Percentiles rank a stretch among this genome's conserved stretches.
Conservation (phyloP, 495 filamentous ascomycete genomes). For the Chaetomium cochliodes region DNA sequence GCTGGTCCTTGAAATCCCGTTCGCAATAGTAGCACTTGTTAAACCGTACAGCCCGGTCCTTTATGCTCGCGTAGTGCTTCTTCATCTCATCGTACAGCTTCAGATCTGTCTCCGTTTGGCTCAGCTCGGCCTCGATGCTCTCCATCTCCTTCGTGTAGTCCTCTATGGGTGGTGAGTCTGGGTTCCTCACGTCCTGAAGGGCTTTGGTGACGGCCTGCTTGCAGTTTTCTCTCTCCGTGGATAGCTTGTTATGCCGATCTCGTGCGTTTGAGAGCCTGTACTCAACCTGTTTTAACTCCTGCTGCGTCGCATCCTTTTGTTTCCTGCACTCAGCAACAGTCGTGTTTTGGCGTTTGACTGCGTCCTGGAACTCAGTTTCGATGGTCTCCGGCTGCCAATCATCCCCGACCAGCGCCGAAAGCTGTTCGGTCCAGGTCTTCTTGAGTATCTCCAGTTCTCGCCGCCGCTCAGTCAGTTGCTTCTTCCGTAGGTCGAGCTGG, state of each 20-base stretch:
- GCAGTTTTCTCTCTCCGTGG: constrained; percentile 61
- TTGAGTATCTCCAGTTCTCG: constrained; percentile 73
- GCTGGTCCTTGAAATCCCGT: constrained; percentile 59
- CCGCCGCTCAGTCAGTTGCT: constrained; percentile 68
- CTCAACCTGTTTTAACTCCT: constrained; percentile 75
- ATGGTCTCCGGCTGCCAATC: constrained; percentile 69
- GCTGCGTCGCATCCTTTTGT: constrained; percentile 64
- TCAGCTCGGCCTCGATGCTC: constrained; percentile 56
- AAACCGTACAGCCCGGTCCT: constrained; percentile 56
- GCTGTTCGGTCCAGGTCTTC: constrained; percentile 66
- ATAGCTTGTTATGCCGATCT: constrained; percentile 60
- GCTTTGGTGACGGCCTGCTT: constrained; percentile 47
- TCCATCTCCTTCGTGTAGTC: constrained; percentile 45
- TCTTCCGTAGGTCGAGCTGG: constrained; percentile 71
- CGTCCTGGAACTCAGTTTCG: constrained; percentile 68
- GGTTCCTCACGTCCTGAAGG: constrained; percentile 38
- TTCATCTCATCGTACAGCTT: constrained; percentile 60
- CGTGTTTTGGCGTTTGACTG: constrained; percentile 55
- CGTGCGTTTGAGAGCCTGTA: constrained; percentile 67
- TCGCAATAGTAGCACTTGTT: constrained; percentile 72
- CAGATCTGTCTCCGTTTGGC: constrained; percentile 60
- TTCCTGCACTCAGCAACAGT: constrained; percentile 59
- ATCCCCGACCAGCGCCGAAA: constrained; percentile 59
- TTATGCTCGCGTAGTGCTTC: constrained; percentile 62
- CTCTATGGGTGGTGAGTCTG: constrained; percentile 37